Conservation (phyloP, 805 yeast species). For the Alloascoidea hylecoeti region DNA sequence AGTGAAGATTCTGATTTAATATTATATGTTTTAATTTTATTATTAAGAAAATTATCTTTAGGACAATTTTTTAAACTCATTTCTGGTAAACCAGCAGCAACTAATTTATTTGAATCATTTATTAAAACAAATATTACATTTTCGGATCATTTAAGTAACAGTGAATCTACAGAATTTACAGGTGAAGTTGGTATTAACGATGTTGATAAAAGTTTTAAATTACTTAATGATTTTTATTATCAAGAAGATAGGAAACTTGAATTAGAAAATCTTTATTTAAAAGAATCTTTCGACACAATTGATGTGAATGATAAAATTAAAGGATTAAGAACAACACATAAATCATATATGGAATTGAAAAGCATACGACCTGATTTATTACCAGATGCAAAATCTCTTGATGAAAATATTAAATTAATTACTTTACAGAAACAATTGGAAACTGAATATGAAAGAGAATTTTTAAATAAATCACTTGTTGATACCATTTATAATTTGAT, state of each 20-base stretch:
- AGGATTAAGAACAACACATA: constrained; percentile 14
- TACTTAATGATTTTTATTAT: constrained; percentile 39
- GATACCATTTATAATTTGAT: constrained; percentile 34
- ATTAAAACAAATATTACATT: constrained; percentile 2
- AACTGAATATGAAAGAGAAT: constrained; percentile 23
- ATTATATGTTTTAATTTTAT: constrained; percentile 35
- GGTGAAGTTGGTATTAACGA: too few species aligned
- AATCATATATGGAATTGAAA: constrained; percentile 20
- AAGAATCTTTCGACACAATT: constrained; percentile 10
- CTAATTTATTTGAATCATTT: constrained; percentile 20
- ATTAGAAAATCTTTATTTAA: constrained; percentile 26
- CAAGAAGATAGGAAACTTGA: constrained; percentile 48
- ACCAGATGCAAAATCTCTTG: constrained; percentile 24
- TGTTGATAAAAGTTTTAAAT: constrained; percentile 19
- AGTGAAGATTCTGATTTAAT: constrained; percentile 48
- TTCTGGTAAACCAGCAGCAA: constrained; percentile 28
- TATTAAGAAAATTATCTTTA: constrained; percentile 38
- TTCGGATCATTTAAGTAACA: constrained; percentile 9
- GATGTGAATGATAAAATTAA: constrained; percentile 11
- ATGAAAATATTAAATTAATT: constrained; percentile 28
- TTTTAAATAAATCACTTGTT: constrained; percentile 27
- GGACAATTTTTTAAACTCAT: constrained; percentile 61
- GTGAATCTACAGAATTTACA: too few species aligned
- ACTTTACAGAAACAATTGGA: constrained; percentile 30
- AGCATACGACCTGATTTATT: constrained; percentile 10